Evolutionary conservation across 495 filamentous ascomycete species (phyloP), one percentile per base, ranked within the genome.

Genomic region (Hypoxylon subgilvum): DNA sequence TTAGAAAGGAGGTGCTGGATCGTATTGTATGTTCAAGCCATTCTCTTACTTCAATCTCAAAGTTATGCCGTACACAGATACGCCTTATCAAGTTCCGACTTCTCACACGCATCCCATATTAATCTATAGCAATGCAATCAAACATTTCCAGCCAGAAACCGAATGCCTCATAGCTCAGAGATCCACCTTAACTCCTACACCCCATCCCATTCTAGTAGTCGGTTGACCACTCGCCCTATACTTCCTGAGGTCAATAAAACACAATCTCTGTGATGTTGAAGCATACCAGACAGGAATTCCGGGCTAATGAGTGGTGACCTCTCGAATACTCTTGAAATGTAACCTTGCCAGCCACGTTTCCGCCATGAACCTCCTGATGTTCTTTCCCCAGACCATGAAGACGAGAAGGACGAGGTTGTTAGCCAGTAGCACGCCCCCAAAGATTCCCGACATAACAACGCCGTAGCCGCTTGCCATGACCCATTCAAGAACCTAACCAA

Each of bases 311-410:
- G 68, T 74, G 42, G 72, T 70, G 23, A 72, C 65, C 53, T 68
- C 72, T 69, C 57, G 69, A 68, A 69, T 69, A 53, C 67, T 72
- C 61, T 57, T 65, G 58, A 47, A 66, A 69, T 84, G 81, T 61
- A 81, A 60, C 48, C 68, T 74, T 7, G 79, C 79, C 46, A 87
- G 64, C 82, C 82, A 82, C 8, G 78, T 81, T 43, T 58, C 67
- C 1, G 74, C 64, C 65, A 81, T 83, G 41, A 70, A 77, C 12
- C 50, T 68, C 43, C 83, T 64, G 62, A 86, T 84, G 23, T 46
- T 72, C 72, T 86, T 87, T 10, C 84, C 83, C 66, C 71, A 81
- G 4, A 81, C 0, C 76, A 85, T 78, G 58, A 87, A 86, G 10
- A 82, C 57, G 12, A 84, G 40, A 18, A 87, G 52, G 16, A 69